phyloP scores from a whole-genome alignment of 352 stramenopile species.

The Globisporangium polare region DNA sequence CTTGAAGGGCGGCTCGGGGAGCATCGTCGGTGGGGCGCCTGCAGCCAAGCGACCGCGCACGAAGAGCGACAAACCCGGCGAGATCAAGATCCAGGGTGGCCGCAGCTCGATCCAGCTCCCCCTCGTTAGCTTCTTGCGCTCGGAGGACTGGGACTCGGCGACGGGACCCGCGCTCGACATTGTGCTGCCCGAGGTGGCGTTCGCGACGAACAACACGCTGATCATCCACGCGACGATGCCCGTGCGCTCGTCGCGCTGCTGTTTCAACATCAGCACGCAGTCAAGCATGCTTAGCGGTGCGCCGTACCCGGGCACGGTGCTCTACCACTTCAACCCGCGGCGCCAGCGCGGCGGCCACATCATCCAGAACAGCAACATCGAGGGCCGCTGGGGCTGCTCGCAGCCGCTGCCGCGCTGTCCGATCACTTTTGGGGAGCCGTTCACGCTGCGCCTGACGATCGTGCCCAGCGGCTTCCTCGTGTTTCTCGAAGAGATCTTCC shows the following conservation, averaged over 20 bases:
- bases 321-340: conserved; percentile 80
- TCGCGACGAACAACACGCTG: conserved; percentile 83
- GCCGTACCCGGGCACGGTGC: conserved; percentile 66
- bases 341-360: conserved; percentile 60
- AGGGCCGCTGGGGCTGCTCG: conserved; percentile 67
- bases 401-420: conserved; percentile 63
- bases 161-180: conserved; percentile 52
- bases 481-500: conserved; percentile 78
- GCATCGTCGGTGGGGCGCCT: conserved; percentile 54
- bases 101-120: conserved; percentile 71
- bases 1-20: conserved; percentile 60
- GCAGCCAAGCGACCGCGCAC: conserved; percentile 61
- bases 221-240: conserved; percentile 78
- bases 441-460: conserved; percentile 73
- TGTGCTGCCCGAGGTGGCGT: conserved; percentile 67
- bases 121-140: conserved; percentile 71
- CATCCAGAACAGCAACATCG: conserved; percentile 83
- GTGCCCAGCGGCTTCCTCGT: conserved; percentile 69
- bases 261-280: conserved; percentile 78
- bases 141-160: conserved; percentile 78
- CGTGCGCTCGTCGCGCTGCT: conserved; percentile 53
- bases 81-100: conserved; percentile 74
- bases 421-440: conserved; percentile 69
- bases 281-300: conserved; percentile 63
- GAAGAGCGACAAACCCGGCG: conserved; percentile 67